phyloP scores from a whole-genome alignment of 495 filamentous ascomycete species.

The Tuber magnatum region DNA sequence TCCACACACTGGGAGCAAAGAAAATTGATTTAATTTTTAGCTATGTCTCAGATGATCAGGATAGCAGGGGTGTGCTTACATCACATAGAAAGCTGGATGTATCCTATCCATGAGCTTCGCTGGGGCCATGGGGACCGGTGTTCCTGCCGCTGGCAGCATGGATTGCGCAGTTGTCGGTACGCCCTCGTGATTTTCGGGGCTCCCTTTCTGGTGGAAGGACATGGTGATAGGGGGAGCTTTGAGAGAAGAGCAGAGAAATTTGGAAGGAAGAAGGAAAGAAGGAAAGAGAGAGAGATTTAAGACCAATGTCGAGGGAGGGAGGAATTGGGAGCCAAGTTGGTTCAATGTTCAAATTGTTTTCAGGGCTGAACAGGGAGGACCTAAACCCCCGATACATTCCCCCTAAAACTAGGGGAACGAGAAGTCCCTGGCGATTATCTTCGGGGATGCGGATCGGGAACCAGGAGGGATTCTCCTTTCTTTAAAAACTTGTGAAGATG shows the following conservation, averaged over 20 bases:
- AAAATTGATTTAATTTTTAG: conserved; percentile 8
- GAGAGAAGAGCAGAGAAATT: background rate
- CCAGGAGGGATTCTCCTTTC: background rate
- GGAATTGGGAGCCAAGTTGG: background rate
- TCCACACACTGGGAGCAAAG: conserved; percentile 63
- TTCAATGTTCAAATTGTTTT: background rate
- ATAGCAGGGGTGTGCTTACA: conserved; percentile 53
- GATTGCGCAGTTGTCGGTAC: background rate
- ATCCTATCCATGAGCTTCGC: conserved; percentile 39
- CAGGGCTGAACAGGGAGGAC: background rate
- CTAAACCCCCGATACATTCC: background rate
- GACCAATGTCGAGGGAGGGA: background rate
- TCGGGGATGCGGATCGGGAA: background rate
- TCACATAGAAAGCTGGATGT: conserved; percentile 81
- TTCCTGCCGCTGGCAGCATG: background rate
- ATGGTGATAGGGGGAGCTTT: background rate
- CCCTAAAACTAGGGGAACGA: background rate
- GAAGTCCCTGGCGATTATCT: background rate
- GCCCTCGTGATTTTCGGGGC: background rate
- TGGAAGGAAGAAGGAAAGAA: background rate
- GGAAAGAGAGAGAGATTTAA: background rate
- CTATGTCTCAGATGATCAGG: background rate
- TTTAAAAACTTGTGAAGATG: background rate
- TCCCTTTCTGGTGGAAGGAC: background rate
- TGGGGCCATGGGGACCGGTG: background rate